Evolutionary conservation across 768 basidiomycete species (phyloP), one percentile per base, ranked within the genome.

Genomic region (Collybia mongolica): DNA sequence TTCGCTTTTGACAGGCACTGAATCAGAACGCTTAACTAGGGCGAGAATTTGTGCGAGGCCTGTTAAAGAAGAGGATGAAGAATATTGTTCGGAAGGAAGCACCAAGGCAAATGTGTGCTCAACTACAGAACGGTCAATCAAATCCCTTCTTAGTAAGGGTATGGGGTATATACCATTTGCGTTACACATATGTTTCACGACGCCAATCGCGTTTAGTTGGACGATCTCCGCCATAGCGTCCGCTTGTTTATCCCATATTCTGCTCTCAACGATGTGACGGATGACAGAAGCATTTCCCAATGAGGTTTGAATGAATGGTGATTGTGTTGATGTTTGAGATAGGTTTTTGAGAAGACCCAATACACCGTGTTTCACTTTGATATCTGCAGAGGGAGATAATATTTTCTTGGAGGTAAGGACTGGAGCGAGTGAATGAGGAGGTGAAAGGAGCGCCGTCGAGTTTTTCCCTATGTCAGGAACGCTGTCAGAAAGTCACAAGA

Each of bases 301-400:
- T 6, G 79, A 64, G 6, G 69, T 67, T 24, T 85, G 82, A 52
- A 92, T 89, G 2, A 67, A 58, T 23, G 74, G 63, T 29, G 86
- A 79, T 39, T 80, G 77, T n/a, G 75, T 67, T 18, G 80, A 74
- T 32, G 84, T 75, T 62, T 88, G 87, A 2, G 92, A 83, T 2
- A 99, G 73, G 63, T 98, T 90, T 64, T 93, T 90, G 37, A 98
- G 74, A 32, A 98, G 72, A 22, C 92, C 92, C 20, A 96, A 74
- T 49, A 90, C 81, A 14, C 90, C 93, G 60, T 98, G 94, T 65
- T 95, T 92, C 53, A 95, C 73, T 65, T 93, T 90, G 63, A 91
- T 75, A 61, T 92, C 88, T 7, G 78, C 75, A 35, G 68, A 63
- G 14, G 75, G 70, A 9, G 75, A 74, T 36, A 91, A 74, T n/a